Conservation (phyloP, 176 grass and related monocot genomes). For the Eleusine coracana region DNA sequence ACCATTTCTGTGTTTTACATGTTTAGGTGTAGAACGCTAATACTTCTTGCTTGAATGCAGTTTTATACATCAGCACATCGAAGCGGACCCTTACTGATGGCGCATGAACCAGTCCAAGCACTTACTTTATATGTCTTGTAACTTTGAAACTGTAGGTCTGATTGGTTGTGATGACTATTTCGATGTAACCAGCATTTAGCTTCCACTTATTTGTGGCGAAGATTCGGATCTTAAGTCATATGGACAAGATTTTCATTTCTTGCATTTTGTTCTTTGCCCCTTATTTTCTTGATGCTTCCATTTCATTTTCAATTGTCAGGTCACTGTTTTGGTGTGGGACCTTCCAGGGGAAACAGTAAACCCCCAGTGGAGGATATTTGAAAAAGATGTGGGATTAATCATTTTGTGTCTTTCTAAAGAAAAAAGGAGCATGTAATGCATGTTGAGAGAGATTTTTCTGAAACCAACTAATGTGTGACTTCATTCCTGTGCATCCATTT, state of each 20-base stretch:
- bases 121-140: background rate
- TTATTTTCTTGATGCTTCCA: background rate
- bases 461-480: background rate
- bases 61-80: conserved; percentile 88
- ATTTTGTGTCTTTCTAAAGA: background rate
- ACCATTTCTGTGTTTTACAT: background rate
- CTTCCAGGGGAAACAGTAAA: background rate
- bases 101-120: conserved; percentile 18
- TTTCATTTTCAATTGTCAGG: background rate
- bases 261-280: background rate
- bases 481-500: background rate
- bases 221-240: conserved; percentile 7
- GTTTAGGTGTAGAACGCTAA: conserved; percentile 20
- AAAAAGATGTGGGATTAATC: background rate
- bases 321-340: too few relatives aligned
- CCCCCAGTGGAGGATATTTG: background rate
- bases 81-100: conserved; percentile 68
- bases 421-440: background rate
- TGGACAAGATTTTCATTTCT: conserved; percentile 16
- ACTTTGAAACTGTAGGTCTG: background rate
- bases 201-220: conserved; percentile 18
- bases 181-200: conserved; percentile 30
- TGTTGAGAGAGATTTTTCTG: background rate
- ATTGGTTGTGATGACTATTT: conserved; percentile 6
- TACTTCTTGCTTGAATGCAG: conserved; percentile 44